Conservation (phyloP, 768 basidiomycete genomes). For the Podaxis sp. region DNA sequence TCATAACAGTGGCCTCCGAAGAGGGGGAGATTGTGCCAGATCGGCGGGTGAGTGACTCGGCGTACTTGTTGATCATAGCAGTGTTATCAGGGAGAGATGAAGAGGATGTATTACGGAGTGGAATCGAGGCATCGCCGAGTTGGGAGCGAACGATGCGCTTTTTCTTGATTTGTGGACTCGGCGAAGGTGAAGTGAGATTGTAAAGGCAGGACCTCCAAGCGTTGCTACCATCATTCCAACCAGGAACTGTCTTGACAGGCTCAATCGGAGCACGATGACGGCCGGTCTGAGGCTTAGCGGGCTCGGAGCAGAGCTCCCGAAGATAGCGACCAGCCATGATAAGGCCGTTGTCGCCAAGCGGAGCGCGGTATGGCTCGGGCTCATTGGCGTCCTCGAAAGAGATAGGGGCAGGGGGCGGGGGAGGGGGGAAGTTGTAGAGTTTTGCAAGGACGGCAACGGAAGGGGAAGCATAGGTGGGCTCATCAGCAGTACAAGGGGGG, state of each 20-base stretch:
- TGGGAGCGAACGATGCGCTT: conserved; percentile 21
- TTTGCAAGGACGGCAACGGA: conserved; percentile 29
- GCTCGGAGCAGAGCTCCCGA: conserved; percentile 37
- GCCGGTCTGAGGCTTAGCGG: conserved; percentile 34
- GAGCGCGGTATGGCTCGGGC: conserved; percentile 23
- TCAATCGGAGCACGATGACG: conserved; percentile 27
- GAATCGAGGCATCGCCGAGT: conserved; percentile 16
- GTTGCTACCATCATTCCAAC: conserved; percentile 66
- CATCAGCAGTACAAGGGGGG: neutral
- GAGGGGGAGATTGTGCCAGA: conserved; percentile 4
- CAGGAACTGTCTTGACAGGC: conserved; percentile 47
- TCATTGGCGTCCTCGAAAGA: conserved; percentile 25
- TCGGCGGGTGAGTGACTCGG: conserved; percentile 40
- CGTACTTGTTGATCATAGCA: conserved; percentile 51
- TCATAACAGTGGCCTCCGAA: conserved; percentile 18
- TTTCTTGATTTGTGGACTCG: conserved; percentile 40
- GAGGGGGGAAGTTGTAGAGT: conserved; percentile 46
- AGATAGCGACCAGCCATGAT: conserved; percentile 67
- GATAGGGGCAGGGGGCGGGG: conserved; percentile 46
- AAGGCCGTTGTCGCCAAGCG: conserved; percentile 52
- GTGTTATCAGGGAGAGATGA: conserved; percentile 29
- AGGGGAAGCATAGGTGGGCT: conserved; percentile 20
- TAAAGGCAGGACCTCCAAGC: conserved; percentile 66
- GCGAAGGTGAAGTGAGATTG: conserved; percentile 44
- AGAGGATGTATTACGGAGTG: conserved; percentile 10